Evolutionary conservation across 2,329 filamentous ascomycete species (phyloP), one percentile per base, ranked within the genome.

Genomic region (Blumeriella jaapii): DNA sequence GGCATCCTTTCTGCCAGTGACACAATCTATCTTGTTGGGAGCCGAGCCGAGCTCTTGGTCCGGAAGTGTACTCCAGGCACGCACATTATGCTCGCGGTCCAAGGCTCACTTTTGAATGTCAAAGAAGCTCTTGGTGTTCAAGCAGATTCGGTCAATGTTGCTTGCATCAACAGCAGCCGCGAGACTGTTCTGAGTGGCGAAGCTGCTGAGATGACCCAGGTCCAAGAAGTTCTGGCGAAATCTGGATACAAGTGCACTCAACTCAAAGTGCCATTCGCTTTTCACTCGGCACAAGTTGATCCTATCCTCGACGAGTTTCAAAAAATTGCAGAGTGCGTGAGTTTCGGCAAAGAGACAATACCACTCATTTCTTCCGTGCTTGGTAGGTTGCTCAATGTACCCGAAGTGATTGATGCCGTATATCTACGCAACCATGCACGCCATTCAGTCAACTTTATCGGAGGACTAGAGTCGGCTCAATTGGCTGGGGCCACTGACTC

Each of bases 81-180:
- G 3, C 33, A 42, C 24, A 31, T 24, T 29, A 48, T 42, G 40
- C 42, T 40, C 2, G 70, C 71, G 10, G 68, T 78, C 0, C 54
- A 55, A n/a, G 60, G 53, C 1, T 52, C 58, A 0, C 59, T 66
- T 8, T 40, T 36, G 37, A 27, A 46, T 30, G 43, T 56, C 30
- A 60, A 50, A 27, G 64, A 73, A 16, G 61, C 67, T 4, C 69
- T 76, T 39, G 57, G 68, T 40, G 64, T 74, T 12, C 53, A 55
- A 61, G 62, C 45, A 63, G 63, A 22, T 12, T 36, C 16, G 29
- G 9, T 34, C 15, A 59, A 56, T 4, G 54, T 67, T 34, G 78
- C 83, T 11, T 91, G 84, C 61, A 69, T 85, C 54, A 93, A 93
- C 48, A 74, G 78, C 0, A 75, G 78, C 0, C 65, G 73, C 32